These are phyloP conservation scores for Musa balbisiana DNA, from an alignment of 202 grass and related monocot genomes.

Conservation along the genomic window DNA sequence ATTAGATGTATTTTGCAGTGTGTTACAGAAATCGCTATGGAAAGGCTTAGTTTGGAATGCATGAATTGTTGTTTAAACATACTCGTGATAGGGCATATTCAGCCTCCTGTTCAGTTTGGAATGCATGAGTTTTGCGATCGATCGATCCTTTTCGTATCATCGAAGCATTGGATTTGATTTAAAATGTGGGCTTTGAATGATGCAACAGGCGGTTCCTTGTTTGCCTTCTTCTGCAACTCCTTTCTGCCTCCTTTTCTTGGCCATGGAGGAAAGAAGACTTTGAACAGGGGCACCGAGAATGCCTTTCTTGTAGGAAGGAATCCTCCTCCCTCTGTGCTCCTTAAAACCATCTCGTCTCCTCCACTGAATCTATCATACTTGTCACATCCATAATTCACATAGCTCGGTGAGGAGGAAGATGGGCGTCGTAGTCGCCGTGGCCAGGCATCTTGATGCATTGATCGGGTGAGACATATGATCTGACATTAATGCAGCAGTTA, in stretches of 20 bases:
- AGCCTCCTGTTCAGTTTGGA: no score
- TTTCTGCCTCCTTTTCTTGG: slow-evolving; percentile 19
- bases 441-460: slow-evolving; percentile 62
- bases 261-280: slow-evolving; percentile 66
- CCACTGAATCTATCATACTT: background rate
- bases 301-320: slow-evolving; percentile 40
- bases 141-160: no score
- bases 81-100: no score
- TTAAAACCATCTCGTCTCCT: background rate
- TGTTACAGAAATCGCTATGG: no score
- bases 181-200: no score
- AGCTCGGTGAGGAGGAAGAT: slow-evolving; percentile 10
- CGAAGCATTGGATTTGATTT: no score
- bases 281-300: slow-evolving; percentile 50
- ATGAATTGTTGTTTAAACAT: no score
- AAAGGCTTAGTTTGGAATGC: no score
- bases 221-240: no score
- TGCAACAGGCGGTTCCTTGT: no score
- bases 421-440: slow-evolving; percentile 67
- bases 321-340: background rate
- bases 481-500: background rate
- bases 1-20: no score
- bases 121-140: no score
- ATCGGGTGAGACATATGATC: slow-evolving; percentile 57
- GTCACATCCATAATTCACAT: background rate